phyloP scores from a whole-genome alignment of 306 rosid species.

The Trichosanthes truncata region DNA sequence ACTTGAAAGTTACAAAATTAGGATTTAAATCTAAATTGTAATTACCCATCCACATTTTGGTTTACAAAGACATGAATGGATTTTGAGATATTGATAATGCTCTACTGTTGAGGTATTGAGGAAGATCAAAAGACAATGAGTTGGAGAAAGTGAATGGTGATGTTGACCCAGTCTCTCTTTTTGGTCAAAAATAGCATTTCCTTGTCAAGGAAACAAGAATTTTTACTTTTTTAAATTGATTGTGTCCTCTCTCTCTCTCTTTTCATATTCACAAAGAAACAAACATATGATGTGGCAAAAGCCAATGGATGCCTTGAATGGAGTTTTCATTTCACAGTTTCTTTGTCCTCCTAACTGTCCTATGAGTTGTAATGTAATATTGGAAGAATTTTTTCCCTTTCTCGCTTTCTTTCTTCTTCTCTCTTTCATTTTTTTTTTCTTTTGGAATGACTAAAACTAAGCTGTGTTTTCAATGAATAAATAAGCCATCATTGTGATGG shows the following conservation, averaged over 20 bases:
- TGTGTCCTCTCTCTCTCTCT: not conserved
- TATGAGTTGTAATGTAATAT: conserved; percentile 19
- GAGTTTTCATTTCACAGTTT: conserved; percentile 36
- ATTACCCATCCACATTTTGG: too few relatives aligned
- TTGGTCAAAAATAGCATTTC: conserved; percentile 3
- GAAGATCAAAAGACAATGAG: not conserved
- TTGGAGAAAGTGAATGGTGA: not conserved
- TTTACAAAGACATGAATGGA: too few relatives aligned
- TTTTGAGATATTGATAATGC: not conserved
- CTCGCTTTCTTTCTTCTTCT: conserved; percentile 12
- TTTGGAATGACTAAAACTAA: not conserved
- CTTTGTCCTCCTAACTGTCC: conserved; percentile 39
- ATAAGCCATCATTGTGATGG: not conserved
- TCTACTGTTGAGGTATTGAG: not conserved
- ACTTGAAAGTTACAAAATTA: too few relatives aligned
- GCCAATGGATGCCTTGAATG: conserved; percentile 19
- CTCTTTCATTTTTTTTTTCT: not conserved
- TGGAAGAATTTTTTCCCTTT: conserved; percentile 10
- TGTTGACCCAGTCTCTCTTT: not conserved
- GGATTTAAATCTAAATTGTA: too few relatives aligned
- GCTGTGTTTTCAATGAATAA: not conserved
- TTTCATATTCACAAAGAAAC: not conserved
- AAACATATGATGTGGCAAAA: conserved; percentile 29
- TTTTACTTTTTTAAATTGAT: not conserved
- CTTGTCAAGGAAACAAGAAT: not conserved